Base-by-base conservation (phyloP, 2,329 filamentous ascomycete genomes). In the Ascomycota sp. region DNA sequence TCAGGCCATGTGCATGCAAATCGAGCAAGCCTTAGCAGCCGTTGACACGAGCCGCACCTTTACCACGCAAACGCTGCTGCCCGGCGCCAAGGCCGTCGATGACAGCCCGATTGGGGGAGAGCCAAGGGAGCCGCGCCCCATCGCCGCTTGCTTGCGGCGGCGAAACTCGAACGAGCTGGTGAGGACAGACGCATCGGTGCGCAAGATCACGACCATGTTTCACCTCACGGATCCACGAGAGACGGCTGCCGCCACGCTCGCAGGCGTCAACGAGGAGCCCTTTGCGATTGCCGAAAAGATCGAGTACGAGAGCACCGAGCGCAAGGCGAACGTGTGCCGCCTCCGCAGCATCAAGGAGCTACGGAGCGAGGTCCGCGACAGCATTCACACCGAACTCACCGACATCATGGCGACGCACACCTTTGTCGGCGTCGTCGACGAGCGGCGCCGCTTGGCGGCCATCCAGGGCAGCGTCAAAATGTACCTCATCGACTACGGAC, bases 201-300 rank as follows among this genome's bases (percentile, higher is more conserved):
- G 85, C 34, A 98, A 98, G 50, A 98, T 98, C 37, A 98, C 89
- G 0, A 83, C 80, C 35, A 95, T 98, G 86, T 69, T 98, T 33
- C 31, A 42, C 21, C 64, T 71, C n/a, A 64, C 72, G 12, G 54
- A 59, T n/a, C n/a, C 30, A 31, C 41, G 8, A 32, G 37, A 23
- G 40, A 42, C 10, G 38, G 41, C 5, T 34, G n/a, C n/a, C n/a
- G n/a, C n/a, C n/a, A n/a, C n/a, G n/a, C n/a, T n/a, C n/a, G n/a
- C 38, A n/a, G 36, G 33, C 10, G 35, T 31, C 3, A 41, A 41
- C 20, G 47, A 51, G 7, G 59, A 60, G 32, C 43, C 50, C 13
- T 32, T 51, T 30, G 40, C 49, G 8, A 35, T 40, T 6, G 49
- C 45, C 4, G 63, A 74, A 31, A 61, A 64, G 4, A 56, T 73